These are phyloP conservation scores for Ajuga chamaepitys DNA, from an alignment of 257 asterid genomes.

Conservation along the genomic window DNA sequence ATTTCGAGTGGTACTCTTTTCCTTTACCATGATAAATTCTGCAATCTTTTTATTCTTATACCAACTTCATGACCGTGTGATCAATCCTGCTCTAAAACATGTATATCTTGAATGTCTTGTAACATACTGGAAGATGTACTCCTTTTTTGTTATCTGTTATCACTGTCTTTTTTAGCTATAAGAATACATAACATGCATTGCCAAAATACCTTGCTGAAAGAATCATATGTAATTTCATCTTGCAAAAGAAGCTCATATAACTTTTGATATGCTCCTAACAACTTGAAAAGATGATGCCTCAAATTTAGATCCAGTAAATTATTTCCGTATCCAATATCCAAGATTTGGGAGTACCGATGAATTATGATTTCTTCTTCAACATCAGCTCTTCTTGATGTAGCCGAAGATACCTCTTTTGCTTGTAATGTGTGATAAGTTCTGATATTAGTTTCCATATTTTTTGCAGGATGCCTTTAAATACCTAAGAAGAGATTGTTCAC, in stretches of 20 bases:
- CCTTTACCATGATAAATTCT: not conserved
- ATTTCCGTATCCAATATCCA: not conserved
- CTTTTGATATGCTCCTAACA: not conserved
- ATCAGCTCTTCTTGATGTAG: not conserved
- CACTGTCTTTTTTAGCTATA: not conserved
- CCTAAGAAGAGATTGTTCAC: constrained; percentile 83
- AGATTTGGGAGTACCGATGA: not conserved
- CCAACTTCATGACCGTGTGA: not conserved
- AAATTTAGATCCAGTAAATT: not conserved
- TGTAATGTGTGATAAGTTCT: not conserved
- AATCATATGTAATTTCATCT: not conserved
- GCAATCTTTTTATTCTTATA: not conserved
- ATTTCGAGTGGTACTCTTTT: constrained; percentile 64
- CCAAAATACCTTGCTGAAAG: not conserved
- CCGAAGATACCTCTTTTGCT: not conserved
- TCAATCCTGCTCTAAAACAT: not conserved
- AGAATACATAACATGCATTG: not conserved
- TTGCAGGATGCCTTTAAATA: constrained; percentile 92
- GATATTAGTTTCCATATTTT: constrained; percentile 7
- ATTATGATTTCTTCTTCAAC: not conserved
- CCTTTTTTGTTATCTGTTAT: not conserved
- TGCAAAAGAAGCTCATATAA: not conserved
- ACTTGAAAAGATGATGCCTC: not conserved
- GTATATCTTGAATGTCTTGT: not conserved
- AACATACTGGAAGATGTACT: not conserved